These are phyloP conservation scores for Soucietia sequanensis DNA, from an alignment of 805 yeast species.

Conservation along the genomic window DNA sequence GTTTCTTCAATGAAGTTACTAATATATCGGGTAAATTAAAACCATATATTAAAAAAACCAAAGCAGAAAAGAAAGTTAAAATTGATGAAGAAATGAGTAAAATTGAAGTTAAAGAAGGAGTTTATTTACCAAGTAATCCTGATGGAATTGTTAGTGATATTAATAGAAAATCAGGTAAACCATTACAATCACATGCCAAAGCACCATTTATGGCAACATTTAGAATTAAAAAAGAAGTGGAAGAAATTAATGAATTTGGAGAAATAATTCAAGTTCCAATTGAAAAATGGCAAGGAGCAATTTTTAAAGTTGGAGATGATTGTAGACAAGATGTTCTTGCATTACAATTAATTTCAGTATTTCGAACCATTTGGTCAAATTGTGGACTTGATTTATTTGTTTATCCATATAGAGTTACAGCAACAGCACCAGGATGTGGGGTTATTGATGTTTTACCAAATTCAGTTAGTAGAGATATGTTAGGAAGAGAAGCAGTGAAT, in stretches of 20 bases:
- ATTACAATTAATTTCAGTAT: constrained; percentile 84
- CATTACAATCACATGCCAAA: constrained; percentile 96
- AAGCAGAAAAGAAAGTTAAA: constrained; percentile 93
- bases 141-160: constrained; percentile 93
- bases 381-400: constrained; percentile 89
- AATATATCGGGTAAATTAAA: constrained; percentile 91
- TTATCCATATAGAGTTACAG: constrained; percentile 93
- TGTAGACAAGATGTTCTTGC: constrained; percentile 97
- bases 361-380: constrained; percentile 85
- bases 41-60: constrained; percentile 90
- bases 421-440: constrained; percentile 99
- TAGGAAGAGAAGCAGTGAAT: constrained; percentile 98
- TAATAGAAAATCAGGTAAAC: constrained; percentile 87
- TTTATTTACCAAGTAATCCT: constrained; percentile 93
- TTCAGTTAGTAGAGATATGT: constrained; percentile 94
- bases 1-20: constrained; percentile 88
- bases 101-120: constrained; percentile 73
- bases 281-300: constrained; percentile 90
- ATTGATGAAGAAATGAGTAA: constrained; percentile 94
- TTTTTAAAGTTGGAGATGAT: constrained; percentile 98
- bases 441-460: constrained; percentile 97
- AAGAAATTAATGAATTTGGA: constrained; percentile 41
- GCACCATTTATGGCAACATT: constrained; percentile 98
- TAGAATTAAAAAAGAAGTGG: constrained; percentile 64
- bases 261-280: constrained; percentile 33